Evolutionary conservation across 345 rosid genomes (phyloP).

Genomic region (Brassica incana): DNA sequence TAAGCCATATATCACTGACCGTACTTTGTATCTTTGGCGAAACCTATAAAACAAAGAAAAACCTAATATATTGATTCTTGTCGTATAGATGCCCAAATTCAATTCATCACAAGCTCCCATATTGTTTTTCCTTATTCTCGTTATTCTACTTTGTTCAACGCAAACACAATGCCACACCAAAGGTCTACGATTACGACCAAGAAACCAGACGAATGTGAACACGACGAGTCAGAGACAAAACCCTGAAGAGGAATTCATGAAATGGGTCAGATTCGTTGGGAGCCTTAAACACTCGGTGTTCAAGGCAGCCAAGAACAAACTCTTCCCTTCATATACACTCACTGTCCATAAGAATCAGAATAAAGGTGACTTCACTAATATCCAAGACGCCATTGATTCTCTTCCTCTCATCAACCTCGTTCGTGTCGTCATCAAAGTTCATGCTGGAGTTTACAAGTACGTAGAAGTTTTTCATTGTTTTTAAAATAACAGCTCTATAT

Average conservation of each 20-base stretch:
- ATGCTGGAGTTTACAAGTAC: conserved; percentile 92
- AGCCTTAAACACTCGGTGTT: conserved; percentile 74
- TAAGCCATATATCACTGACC: conserved; percentile 15
- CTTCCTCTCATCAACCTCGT: conserved; percentile 81
- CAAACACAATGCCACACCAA: conserved; percentile 62
- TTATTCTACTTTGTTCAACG: conserved; percentile 45
- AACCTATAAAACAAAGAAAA: conserved; percentile 18
- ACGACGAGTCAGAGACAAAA: conserved; percentile 49
- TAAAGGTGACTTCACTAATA: conserved; percentile 74
- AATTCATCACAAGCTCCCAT: conserved; percentile 26
- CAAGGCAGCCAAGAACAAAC: conserved; percentile 78
- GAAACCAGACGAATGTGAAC: conserved; percentile 46
- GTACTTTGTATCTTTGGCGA: conserved; percentile 34
- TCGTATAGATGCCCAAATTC: conserved; percentile 42
- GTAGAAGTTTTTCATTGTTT: conserved; percentile 30
- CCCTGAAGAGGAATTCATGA: conserved; percentile 84
- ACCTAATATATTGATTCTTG: background rate
- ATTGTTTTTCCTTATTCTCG: conserved; percentile 23
- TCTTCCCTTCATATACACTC: conserved; percentile 73
- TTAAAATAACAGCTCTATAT: background rate
- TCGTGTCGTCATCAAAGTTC: conserved; percentile 88
- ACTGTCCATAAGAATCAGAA: conserved; percentile 61
- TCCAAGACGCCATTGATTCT: conserved; percentile 93
- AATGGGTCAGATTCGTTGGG: conserved; percentile 90
- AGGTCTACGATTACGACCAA: conserved; percentile 51